These are phyloP conservation scores for Annulohypoxylon nitens DNA, from an alignment of 495 filamentous ascomycete genomes.

Conservation along the genomic window DNA sequence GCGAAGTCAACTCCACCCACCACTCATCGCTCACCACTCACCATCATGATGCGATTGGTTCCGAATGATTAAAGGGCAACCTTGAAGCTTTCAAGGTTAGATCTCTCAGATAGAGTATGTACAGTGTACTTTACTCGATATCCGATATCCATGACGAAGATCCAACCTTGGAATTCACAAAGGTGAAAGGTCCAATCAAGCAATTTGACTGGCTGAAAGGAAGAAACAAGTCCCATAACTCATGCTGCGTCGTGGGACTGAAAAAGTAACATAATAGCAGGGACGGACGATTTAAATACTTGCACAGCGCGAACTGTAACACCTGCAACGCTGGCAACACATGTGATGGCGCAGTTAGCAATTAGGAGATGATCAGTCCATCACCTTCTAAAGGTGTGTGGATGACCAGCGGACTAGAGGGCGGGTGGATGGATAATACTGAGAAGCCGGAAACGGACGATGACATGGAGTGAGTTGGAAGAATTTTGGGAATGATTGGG, in stretches of 20 bases:
- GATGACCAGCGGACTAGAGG: background rate
- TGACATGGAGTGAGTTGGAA: background rate
- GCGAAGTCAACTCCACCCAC: slow-evolving; percentile 37
- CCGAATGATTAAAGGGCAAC: slow-evolving; percentile 23
- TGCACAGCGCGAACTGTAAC: slow-evolving; percentile 10
- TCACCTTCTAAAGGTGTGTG: slow-evolving; percentile 14
- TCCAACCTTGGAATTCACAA: no score
- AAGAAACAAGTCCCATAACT: slow-evolving; percentile 14
- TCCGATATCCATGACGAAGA: background rate
- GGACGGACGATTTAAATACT: slow-evolving; percentile 29
- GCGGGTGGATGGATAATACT: background rate
- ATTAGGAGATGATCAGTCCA: slow-evolving; percentile 33
- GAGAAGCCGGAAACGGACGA: slow-evolving; percentile 7
- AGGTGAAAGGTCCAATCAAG: background rate
- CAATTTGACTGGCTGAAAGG: background rate
- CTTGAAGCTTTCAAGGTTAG: no score
- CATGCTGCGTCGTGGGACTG: background rate
- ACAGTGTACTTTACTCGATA: slow-evolving; percentile 17
- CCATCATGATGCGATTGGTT: slow-evolving; percentile 36
- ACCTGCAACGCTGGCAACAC: slow-evolving; percentile 21
- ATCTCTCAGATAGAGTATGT: slow-evolving; percentile 6
- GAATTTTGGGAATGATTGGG: slow-evolving; percentile 4
- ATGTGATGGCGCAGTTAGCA: slow-evolving; percentile 16
- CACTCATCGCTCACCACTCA: background rate
- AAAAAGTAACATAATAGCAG: slow-evolving; percentile 14